Evolutionary conservation across 176 grass and related monocot species (phyloP).

Genomic region (Oryza officinalis): DNA sequence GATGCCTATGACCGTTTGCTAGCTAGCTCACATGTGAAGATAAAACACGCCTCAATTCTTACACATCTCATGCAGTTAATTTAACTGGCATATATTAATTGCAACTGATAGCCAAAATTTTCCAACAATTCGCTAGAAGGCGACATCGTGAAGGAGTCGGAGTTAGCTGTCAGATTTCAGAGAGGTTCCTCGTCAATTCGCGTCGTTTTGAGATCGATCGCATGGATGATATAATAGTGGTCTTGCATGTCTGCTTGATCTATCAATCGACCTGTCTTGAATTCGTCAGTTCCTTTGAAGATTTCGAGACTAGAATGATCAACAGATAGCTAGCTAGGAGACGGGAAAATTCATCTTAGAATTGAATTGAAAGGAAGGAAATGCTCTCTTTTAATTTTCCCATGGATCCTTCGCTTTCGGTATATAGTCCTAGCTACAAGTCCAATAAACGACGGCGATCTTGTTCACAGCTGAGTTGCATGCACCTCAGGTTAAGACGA

Average conservation of each 20-base stretch:
- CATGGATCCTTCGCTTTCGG: background rate
- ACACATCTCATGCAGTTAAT: too few species aligned
- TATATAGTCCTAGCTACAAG: background rate
- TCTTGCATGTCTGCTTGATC: background rate
- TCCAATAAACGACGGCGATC: background rate
- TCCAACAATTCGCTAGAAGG: background rate
- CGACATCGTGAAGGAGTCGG: background rate
- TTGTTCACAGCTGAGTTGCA: background rate
- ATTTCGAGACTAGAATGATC: background rate
- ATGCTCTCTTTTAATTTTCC: background rate
- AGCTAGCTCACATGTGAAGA: too few species aligned
- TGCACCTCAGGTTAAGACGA: too few species aligned
- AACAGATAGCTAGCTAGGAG: background rate
- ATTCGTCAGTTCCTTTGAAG: background rate
- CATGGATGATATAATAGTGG: background rate
- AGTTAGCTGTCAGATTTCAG: background rate
- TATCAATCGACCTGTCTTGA: background rate
- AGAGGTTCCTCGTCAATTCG: background rate
- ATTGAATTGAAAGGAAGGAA: background rate
- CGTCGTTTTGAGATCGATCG: too few species aligned
- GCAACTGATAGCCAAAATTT: background rate
- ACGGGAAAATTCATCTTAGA: background rate
- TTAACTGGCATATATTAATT: too few species aligned
- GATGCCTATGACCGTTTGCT: too few species aligned
- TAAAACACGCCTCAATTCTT: too few species aligned